Conservation (phyloP, 306 rosid species). For the Sicyos edulis region DNA sequence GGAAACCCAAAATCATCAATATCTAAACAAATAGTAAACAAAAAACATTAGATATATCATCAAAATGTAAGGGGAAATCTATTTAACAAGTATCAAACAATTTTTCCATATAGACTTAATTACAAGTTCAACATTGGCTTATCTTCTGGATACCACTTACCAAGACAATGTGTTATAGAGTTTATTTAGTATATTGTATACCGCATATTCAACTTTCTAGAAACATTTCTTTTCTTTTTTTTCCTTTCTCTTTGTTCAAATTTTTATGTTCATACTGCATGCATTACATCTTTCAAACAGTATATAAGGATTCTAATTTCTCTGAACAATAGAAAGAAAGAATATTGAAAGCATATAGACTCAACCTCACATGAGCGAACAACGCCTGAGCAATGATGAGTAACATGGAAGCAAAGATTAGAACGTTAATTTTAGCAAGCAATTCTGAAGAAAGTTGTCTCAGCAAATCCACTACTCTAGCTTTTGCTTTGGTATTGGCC, state of each 20-base stretch:
- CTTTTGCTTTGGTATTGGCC: slow-evolving; percentile 62
- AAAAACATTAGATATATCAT: neutral
- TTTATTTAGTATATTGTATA: neutral
- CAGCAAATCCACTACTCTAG: slow-evolving; percentile 67
- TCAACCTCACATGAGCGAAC: slow-evolving; percentile 92
- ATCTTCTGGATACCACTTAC: neutral
- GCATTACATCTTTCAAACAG: neutral
- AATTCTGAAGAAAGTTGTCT: slow-evolving; percentile 75
- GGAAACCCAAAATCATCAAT: neutral
- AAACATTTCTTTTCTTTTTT: neutral
- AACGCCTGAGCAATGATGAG: slow-evolving; percentile 88
- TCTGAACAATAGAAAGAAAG: neutral
- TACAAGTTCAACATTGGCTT: neutral
- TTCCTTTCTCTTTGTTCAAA: neutral
- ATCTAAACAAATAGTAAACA: neutral
- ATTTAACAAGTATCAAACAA: neutral
- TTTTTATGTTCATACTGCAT: neutral
- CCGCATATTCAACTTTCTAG: neutral
- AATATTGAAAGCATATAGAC: slow-evolving; percentile 17
- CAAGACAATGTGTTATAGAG: neutral
- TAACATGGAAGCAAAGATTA: slow-evolving; percentile 79
- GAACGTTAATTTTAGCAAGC: slow-evolving; percentile 61
- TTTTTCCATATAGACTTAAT: neutral
- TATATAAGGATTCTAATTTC: neutral
- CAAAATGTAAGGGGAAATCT: neutral